Base-by-base conservation (phyloP, 2,329 filamentous ascomycete species). In the Arthrinium puccinioides region DNA sequence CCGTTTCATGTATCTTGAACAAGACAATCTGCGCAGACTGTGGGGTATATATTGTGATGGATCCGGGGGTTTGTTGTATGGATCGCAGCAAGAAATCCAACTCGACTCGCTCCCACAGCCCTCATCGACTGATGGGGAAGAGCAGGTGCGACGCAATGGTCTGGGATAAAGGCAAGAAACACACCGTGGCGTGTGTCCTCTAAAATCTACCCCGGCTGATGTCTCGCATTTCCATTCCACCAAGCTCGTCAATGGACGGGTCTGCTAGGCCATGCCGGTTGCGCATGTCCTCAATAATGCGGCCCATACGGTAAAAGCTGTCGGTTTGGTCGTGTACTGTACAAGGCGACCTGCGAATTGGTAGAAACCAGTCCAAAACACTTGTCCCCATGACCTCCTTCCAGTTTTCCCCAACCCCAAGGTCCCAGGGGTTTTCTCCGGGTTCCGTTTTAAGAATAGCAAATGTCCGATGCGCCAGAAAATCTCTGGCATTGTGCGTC, bases 381-480 rank as follows among this genome's bases (percentile, higher is more conserved):
- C 63, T 74, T 32, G 72, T 62, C 0, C 90, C 90, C 80, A 98
- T 87, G 18, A 96, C 76, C 11, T 82, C 74, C 45, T 78, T 76
- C 63, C 88, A 82, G 53, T 97, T 97, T 20, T 68, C 62, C 44
- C 74, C 69, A 8, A 63, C 62, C 2, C 84, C 86, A 1, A 92
- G 64, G 49, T 94, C 77, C 80, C 87, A 98, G 0, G 87, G 87
- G 48, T 95, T 95, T 48, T 92, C 82, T 9, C 85, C 82, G 0
- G 76, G 72, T 4, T 77, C 67, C 0, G 84, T 86, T 43, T 76
- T 72, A 2, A 96, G 66, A 27, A 97, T 82, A 10, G 86, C 87
- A 55, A 94, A 97, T 9, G 76, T 83, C 20, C 81, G 74, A 5
- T 64, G 69, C 18, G 78, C 75, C 3, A 66, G 60, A 29, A 55